A percentile compares a stretch with the other conserved stretches of the same genome.
Evolutionary conservation across 2,329 filamentous ascomycete genomes (phyloP).

Genomic region (Chaetoscypha palmicola): DNA sequence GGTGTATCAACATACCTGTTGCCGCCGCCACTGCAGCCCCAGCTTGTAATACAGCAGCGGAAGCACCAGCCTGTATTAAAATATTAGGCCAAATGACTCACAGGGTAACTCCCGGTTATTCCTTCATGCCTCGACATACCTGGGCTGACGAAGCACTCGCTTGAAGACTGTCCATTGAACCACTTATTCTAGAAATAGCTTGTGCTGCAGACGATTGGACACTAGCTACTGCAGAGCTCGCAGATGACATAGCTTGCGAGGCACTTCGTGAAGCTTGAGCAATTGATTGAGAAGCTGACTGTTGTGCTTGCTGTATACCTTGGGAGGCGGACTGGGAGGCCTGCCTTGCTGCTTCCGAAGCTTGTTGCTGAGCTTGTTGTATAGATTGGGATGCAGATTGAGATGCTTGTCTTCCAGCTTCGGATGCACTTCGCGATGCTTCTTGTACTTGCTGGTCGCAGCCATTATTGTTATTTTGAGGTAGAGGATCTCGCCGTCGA

Average conservation of each 20-base stretch:
- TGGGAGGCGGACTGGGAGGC: slow-evolving; percentile 23
- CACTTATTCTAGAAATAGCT: slow-evolving; percentile 21
- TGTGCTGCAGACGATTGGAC: slow-evolving; percentile 19
- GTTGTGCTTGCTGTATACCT: slow-evolving; percentile 19
- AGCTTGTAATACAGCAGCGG: slow-evolving; percentile 22
- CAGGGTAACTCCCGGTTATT: neutral
- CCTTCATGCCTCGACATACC: slow-evolving; percentile 13
- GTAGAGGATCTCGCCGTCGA: slow-evolving; percentile 15
- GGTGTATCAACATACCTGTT: slow-evolving; percentile 18
- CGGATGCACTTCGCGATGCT: slow-evolving; percentile 7
- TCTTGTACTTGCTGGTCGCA: slow-evolving; percentile 8
- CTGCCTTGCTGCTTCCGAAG: slow-evolving; percentile 3
- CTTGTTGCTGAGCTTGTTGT: slow-evolving; percentile 9
- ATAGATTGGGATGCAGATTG: slow-evolving; percentile 23
- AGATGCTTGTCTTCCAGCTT: slow-evolving; percentile 9
- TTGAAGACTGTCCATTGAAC: slow-evolving; percentile 16
- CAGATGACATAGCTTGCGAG: slow-evolving; percentile 20
- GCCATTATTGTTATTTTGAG: slow-evolving; percentile 17
- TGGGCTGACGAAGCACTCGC: slow-evolving; percentile 18
- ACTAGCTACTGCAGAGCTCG: slow-evolving; percentile 19
- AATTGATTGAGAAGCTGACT: slow-evolving; percentile 21
- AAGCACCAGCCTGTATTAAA: slow-evolving; percentile 16
- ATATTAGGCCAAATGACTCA: slow-evolving; percentile 2
- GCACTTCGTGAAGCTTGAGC: slow-evolving; percentile 23
- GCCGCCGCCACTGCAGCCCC: slow-evolving; percentile 26